A percentile compares a stretch with the other conserved stretches of the same genome.
Evolutionary conservation across 208 protist genomes (phyloP).

Genomic region (Crithidia fasciculata): DNA sequence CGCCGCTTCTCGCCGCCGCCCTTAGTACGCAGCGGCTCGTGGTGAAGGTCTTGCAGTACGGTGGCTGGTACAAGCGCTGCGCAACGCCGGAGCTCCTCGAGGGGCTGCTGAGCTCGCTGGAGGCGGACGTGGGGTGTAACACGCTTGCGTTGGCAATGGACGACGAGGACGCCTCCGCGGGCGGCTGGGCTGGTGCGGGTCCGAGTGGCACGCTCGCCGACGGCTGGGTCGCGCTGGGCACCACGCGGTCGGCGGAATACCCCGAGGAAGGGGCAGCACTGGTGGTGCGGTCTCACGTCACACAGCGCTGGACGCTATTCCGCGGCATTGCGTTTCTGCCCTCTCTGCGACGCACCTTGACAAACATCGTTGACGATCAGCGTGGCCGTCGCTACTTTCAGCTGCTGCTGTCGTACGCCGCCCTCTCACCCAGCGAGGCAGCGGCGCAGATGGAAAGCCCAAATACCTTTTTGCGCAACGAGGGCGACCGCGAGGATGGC

Average conservation of each 20-base stretch:
- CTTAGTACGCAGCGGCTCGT: slow-evolving; percentile 31
- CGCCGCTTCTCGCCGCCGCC: background rate
- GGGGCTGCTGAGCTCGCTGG: slow-evolving; percentile 33
- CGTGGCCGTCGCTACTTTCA: slow-evolving; percentile 36
- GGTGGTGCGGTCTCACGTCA: slow-evolving; percentile 27
- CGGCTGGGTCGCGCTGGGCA: background rate
- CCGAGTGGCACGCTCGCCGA: slow-evolving; percentile 9
- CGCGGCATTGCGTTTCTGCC: slow-evolving; percentile 25
- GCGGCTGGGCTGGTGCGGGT: background rate
- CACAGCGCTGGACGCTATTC: slow-evolving; percentile 35
- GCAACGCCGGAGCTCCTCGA: slow-evolving; percentile 30
- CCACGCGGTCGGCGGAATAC: background rate
- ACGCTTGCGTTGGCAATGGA: slow-evolving; percentile 11
- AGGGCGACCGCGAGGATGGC: slow-evolving; percentile 65
- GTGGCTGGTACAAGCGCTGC: slow-evolving; percentile 42
- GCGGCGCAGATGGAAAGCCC: slow-evolving; percentile 35
- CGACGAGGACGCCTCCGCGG: slow-evolving; percentile 9
- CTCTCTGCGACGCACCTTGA: slow-evolving; percentile 19
- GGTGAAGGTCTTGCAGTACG: slow-evolving; percentile 37
- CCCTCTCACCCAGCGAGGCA: slow-evolving; percentile 30
- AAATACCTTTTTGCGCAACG: slow-evolving; percentile 55
- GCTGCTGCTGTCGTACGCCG: slow-evolving; percentile 45
- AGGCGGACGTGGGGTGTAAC: slow-evolving; percentile 36
- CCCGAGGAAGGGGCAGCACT: background rate
- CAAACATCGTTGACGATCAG: slow-evolving; percentile 29